Base-by-base conservation (phyloP, 106 monocot species). In the Phalaenopsis equestris region DNA sequence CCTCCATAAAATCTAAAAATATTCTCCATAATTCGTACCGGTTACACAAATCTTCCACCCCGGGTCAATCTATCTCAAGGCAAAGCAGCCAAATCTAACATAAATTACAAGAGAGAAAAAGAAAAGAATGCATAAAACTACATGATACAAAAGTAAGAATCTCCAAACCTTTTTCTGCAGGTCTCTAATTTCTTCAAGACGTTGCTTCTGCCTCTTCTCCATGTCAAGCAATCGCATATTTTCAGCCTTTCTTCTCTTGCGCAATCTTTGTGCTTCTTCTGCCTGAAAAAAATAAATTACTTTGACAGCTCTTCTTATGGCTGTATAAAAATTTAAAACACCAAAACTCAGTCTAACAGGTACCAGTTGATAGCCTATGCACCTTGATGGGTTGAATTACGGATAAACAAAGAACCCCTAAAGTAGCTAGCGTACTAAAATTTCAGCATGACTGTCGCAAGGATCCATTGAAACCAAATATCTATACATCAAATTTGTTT, bases 191-290 rank as follows among this genome's bases (percentile, higher is more conserved):
- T 98, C 97, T 78, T 94, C 89, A 8, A 98, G 11, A 12, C 97
- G 90, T 83, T 92, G 90, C 74, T 87, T 98, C 78, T 98, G 94
- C 68, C 94, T 92, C 81, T 80, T 98, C 84, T 90, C 92, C 90
- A 94, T 92, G 81, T 94, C 90, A 65, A 90, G 78, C 46, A 92
- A 70, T 67, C 92, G 97, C 76, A 87, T 68, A 56, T 42, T 86
- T 86, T 92, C 89, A 45, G 92, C 89, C 65, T 83, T 94, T 67
- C 78, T 92, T 82, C 79, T 86, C 86, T 82, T 93, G 37, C 84
- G 83, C 85, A 92, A 49, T 72, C 77, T 89, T 80, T 89, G 90
- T 82, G 85, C 92, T 87, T 98, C 92, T 86, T 94, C 92, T 55
- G 94, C 86, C 94, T 98, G 41, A 23, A 87, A 81, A 64, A 39